Evolutionary conservation across 768 basidiomycete genomes (phyloP).

Genomic region (Podaxis mareebaensis): DNA sequence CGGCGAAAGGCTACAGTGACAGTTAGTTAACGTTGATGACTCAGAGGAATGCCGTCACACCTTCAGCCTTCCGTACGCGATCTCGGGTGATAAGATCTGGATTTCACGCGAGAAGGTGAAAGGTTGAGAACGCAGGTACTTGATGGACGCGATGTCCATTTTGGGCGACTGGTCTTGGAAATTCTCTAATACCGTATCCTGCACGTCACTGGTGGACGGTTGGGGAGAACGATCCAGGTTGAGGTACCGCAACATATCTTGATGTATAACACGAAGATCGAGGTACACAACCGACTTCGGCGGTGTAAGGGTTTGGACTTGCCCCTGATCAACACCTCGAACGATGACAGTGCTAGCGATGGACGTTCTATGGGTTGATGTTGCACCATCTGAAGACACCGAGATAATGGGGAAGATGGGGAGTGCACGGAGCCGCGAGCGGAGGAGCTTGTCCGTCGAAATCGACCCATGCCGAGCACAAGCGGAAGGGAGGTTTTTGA

Average conservation of each 20-base stretch:
- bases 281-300: background rate
- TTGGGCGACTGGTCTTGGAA: constrained; percentile 15
- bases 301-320: background rate
- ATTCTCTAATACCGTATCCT: background rate
- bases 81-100: too few species aligned
- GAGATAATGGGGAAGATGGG: constrained; percentile 31
- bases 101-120: too few species aligned
- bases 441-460: constrained; percentile 10
- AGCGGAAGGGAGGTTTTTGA: constrained; percentile 8
- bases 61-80: constrained; percentile 30
- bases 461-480: constrained; percentile 8
- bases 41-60: constrained; percentile 22
- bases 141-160: too few species aligned
- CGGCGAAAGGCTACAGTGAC: background rate
- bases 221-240: constrained; percentile 22
- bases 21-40: too few species aligned
- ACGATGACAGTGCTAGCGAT: background rate
- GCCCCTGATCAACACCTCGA: background rate
- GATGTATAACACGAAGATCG: constrained; percentile 3
- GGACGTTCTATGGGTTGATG: background rate
- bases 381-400: constrained; percentile 10
- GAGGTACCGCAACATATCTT: constrained; percentile 16
- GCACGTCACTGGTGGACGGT: constrained; percentile 12
- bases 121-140: too few species aligned
- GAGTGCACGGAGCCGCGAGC: constrained; percentile 21